Base-by-base conservation (phyloP, 148 eudicot genomes). In the Chenopodium album region DNA sequence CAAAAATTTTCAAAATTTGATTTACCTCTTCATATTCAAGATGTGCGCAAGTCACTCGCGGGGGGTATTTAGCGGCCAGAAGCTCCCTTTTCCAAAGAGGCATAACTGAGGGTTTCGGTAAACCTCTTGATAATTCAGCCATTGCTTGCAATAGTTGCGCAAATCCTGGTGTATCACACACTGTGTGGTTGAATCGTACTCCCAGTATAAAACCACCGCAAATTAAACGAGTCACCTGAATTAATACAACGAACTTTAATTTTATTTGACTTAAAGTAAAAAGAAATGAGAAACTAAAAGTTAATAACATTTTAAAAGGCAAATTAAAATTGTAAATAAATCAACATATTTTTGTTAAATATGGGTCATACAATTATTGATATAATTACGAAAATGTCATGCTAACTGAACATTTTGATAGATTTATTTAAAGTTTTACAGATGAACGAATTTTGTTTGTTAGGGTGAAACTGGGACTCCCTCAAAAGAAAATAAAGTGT, bases 201-300 rank as follows among this genome's bases (percentile, higher is more conserved):
- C 79, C 87, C 17, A 85, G 60, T 28, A 59, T 59, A 32, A 82
- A 82, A 12, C 87, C 87, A 4, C 87, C 87, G 34, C 87, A 85
- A 1, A 1, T 20, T 4, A 85, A 78, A 20, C 77, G 85, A 22
- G 85, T 82, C 71, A 82, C 85, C 87, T 85, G 83, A 78, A 41
- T 64, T 9, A 75, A 11, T 6, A 41, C 8, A 41, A 41, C 44
- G 2, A 26, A 26, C 26, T 26, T 26, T 26, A 26, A 26, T 17
- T 54, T 54, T 54, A 4, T 54, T 17, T 17, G 60, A 11, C 9
- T 54, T 54, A 54, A 17, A 54, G 19, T 1, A 54, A 54, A 54
- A 54, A 54, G 12, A 54, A 54, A 54, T 1, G 19, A 54, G 19
- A 54, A 54, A 54, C 9, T 10, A 54, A 17, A 54, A 54, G 37